Evolutionary conservation across 208 protist species (phyloP).

Genomic region (Wallacemonas collosoma): DNA sequence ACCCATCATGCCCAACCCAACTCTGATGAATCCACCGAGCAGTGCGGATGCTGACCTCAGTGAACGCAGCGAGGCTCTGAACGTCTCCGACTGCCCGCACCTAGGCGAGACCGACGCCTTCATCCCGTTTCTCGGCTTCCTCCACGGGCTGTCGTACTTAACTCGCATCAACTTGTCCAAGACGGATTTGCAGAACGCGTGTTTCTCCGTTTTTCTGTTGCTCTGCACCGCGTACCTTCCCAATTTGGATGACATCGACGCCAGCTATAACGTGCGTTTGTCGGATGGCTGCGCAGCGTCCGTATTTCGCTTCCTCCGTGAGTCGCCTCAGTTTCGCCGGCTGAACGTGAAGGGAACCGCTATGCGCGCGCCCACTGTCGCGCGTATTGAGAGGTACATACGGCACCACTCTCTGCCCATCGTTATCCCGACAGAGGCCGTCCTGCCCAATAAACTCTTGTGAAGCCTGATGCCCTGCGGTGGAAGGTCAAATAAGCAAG

Average conservation of each 20-base stretch:
- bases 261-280: constrained; percentile 15
- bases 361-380: constrained; percentile 4
- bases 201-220: constrained; percentile 30
- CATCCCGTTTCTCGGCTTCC: constrained; percentile 28
- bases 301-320: constrained; percentile 14
- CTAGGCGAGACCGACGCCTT: constrained; percentile 19
- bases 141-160: constrained; percentile 29
- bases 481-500: too few species aligned
- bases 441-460: not conserved
- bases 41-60: not conserved
- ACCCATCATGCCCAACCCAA: not conserved
- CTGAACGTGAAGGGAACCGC: constrained; percentile 22
- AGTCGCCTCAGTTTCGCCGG: not conserved
- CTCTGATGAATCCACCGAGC: not conserved
- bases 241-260: constrained; percentile 26
- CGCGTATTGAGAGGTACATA: constrained; percentile 1
- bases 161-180: constrained; percentile 25
- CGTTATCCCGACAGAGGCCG: not conserved
- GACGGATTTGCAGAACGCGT: constrained; percentile 23
- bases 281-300: constrained; percentile 1
- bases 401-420: not conserved
- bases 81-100: constrained; percentile 14
- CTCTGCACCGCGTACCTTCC: constrained; percentile 52
- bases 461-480: too few species aligned
- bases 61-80: not conserved